Evolutionary conservation across 345 rosid genomes (phyloP), one percentile per base, ranked within the genome.

Genomic region (Lepidium didymum): DNA sequence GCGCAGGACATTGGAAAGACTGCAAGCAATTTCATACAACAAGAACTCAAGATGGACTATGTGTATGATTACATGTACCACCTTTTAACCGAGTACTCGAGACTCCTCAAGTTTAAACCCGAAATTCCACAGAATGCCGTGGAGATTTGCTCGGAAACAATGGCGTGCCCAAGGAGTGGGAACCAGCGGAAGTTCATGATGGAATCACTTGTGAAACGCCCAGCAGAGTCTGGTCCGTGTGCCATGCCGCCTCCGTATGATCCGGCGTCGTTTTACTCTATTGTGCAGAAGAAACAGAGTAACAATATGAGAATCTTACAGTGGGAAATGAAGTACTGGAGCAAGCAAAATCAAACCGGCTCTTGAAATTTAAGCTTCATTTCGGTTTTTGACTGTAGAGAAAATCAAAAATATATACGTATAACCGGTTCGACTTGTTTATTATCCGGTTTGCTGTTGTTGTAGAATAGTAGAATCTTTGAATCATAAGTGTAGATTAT

Each of bases 51-150:
- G 78, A 81, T 87, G 79, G 91, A 87, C 34, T 77, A 73, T 2
- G 91, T 87, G 12, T 87, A 90, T 51, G 88, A 90, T 54, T 90
- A 90, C 84, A 86, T 90, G 91, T 83, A 79, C 67, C 96, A 87
- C 81, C 87, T 87, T 11, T 61, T 87, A 73, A 87, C 56, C 6
- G 84, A 81, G 71, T 90, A 87, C 35, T 74, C 92, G 0, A 87
- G 82, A 78, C 84, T 87, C 12, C 70, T 90, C 75, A 79, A 43
- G 60, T 86, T 73, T 68, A 82, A 82, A 72, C 90, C 96, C 1
- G 72, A 58, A n/a, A 34, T 84, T 37, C 85, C 94, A 0, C 21
- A 5, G 10, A 62, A 73, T 8, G 95, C 90, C 1, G 25, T 45
- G 5, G 82, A 83, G 65, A 61, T 82, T 4, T 87, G 94, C 58